Evolutionary conservation across 441 rosid species (phyloP).

Genomic region (Mallotus repandus): DNA sequence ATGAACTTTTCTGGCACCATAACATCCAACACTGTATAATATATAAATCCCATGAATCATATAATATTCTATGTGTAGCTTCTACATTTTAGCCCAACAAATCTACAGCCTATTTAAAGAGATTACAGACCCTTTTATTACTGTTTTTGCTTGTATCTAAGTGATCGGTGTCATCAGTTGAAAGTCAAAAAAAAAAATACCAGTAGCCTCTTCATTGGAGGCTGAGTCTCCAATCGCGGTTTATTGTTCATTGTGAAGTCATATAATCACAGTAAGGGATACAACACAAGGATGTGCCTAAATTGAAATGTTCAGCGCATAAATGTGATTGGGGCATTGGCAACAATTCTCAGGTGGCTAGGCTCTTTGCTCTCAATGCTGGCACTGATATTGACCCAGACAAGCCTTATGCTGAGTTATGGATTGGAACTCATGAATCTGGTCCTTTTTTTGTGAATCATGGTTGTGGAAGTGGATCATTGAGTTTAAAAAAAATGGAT

Average conservation of each 20-base stretch:
- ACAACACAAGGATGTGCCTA: background rate
- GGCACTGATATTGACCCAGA: conserved; percentile 31
- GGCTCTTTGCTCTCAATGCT: conserved; percentile 53
- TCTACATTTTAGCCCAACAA: background rate
- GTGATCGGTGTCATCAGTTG: background rate
- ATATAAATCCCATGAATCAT: too few species aligned
- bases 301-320: conserved; percentile 47
- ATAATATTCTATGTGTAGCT: too few species aligned
- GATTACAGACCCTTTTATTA: background rate
- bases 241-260: background rate
- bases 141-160: background rate
- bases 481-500: conserved; percentile 65
- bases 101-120: too few species aligned
- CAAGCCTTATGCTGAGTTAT: conserved; percentile 64
- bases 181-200: too few species aligned
- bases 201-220: background rate
- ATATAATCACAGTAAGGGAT: background rate
- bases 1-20: background rate
- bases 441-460: conserved; percentile 57
- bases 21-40: too few species aligned
- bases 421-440: conserved; percentile 73
- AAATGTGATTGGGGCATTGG: conserved; percentile 79
- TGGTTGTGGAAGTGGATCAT: conserved; percentile 28
- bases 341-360: conserved; percentile 47
- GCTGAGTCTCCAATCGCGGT: background rate